Conservation (phyloP, 208 protist species). For the Trypanosoma cruzi region DNA sequence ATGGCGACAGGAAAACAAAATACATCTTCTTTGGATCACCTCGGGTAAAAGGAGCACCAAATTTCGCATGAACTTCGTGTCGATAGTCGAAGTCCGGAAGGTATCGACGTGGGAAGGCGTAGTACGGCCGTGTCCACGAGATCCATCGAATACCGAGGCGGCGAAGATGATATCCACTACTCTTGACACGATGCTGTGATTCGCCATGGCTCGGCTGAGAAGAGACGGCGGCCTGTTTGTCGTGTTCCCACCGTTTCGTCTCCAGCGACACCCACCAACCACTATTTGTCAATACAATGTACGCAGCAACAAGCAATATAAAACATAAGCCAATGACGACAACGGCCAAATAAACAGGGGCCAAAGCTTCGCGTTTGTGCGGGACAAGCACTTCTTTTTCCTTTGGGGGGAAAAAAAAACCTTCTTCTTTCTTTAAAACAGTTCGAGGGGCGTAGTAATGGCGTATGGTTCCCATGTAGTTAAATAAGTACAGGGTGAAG, state of each 20-base stretch:
- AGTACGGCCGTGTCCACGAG: constrained; percentile 24
- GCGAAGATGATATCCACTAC: constrained; percentile 13
- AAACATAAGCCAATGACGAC: constrained; percentile 24
- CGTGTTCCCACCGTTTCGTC: constrained; percentile 2
- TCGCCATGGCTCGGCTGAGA: background rate
- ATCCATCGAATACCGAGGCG: constrained; percentile 25
- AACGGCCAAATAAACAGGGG: constrained; percentile 24
- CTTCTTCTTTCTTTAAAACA: background rate
- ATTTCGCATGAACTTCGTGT: constrained; percentile 17
- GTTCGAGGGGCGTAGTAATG: constrained; percentile 18
- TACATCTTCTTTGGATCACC: constrained; percentile 6
- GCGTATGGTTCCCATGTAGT: constrained; percentile 33
- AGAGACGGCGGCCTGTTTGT: background rate
- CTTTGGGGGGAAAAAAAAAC: background rate
- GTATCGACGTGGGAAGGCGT: constrained; percentile 18
- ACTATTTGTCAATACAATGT: constrained; percentile 20
- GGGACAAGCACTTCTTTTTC: background rate
- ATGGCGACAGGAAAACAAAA: constrained; percentile 24
- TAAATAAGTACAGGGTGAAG: constrained; percentile 36
- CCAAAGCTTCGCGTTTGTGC: constrained; percentile 10
- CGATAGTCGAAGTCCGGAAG: constrained; percentile 27
- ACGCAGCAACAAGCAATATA: constrained; percentile 10
- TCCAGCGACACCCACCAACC: constrained; percentile 21
- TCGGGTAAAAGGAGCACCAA: background rate
- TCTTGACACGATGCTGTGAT: constrained; percentile 5